Evolutionary conservation across 108 stramenopile genomes (phyloP).

Genomic region (Thalassiosira profunda): DNA sequence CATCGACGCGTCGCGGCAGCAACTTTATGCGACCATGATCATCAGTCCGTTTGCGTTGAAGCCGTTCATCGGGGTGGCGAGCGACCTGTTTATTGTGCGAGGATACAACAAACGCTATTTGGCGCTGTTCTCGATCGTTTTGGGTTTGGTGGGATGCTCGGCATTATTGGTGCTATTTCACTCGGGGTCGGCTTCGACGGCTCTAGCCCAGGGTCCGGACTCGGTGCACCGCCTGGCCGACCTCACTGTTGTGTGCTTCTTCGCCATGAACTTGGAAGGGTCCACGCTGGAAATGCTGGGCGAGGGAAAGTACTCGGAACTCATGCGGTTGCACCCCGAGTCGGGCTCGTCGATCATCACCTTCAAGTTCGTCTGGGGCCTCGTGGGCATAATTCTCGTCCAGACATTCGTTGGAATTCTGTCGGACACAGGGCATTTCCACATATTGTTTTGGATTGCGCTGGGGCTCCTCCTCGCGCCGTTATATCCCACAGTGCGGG

Average conservation of each 20-base stretch:
- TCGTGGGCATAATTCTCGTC: conserved; percentile 22
- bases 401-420: conserved; percentile 47
- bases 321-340: conserved; percentile 41
- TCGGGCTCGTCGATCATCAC: conserved; percentile 37
- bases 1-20: conserved; percentile 43
- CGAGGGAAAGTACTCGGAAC: conserved; percentile 45
- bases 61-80: conserved; percentile 46
- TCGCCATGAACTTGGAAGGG: conserved; percentile 27
- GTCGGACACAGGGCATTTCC: conserved; percentile 42
- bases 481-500: conserved; percentile 41
- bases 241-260: conserved; percentile 41
- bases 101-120: conserved; percentile 51
- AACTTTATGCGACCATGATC: conserved; percentile 42
- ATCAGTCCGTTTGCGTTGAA: conserved; percentile 46
- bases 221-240: conserved; percentile 31
- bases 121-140: conserved; percentile 29
- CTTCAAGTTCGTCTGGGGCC: conserved; percentile 34
- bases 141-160: conserved; percentile 34
- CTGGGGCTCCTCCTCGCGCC: conserved; percentile 24
- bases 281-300: conserved; percentile 46
- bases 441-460: conserved; percentile 45
- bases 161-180: conserved; percentile 25
- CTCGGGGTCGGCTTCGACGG: conserved; percentile 1
- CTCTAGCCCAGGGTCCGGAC: conserved; percentile 6
- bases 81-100: conserved; percentile 36